Conservation (phyloP, 1,284 basidiomycete species). For the Puccinia polysora region DNA sequence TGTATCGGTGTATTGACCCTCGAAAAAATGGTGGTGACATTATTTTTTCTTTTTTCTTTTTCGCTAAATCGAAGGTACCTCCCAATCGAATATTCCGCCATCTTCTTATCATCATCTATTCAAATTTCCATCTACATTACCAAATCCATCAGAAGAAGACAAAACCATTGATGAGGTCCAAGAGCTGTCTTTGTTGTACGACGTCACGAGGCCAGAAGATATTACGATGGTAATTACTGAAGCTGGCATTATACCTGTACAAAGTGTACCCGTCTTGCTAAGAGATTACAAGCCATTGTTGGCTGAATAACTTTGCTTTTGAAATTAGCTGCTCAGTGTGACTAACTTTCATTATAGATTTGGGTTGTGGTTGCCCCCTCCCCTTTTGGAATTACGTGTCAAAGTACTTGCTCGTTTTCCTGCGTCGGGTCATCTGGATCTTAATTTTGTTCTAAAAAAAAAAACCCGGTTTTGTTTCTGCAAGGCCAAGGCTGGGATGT, state of each 20-base stretch:
- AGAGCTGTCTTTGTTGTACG: constrained; percentile 65
- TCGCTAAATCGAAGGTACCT: constrained; percentile 7
- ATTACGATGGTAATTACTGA: constrained; percentile 96
- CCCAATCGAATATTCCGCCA: constrained; percentile 27
- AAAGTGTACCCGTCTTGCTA: constrained; percentile 36
- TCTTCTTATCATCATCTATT: constrained; percentile 29
- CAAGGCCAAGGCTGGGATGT: too few species aligned
- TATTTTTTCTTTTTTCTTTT: neutral
- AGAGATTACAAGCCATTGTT: constrained; percentile 40
- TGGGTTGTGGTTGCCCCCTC: too few species aligned
- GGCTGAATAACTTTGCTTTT: constrained; percentile 32
- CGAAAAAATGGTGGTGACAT: neutral
- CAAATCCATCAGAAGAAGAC: neutral
- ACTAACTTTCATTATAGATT: too few species aligned
- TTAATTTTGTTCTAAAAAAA: too few species aligned
- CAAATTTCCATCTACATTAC: constrained; percentile 28
- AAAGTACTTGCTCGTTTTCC: too few species aligned
- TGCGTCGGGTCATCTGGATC: too few species aligned
- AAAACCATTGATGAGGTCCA: constrained; percentile 6
- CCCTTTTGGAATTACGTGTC: neutral
- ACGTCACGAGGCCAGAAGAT: constrained; percentile 78
- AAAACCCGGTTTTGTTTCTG: too few species aligned
- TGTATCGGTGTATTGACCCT: too few species aligned
- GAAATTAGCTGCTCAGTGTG: too few species aligned
- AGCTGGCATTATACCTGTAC: constrained; percentile 56